Conservation (phyloP, 169 alveolate genomes). For the Cyclospora cayetanensis region DNA sequence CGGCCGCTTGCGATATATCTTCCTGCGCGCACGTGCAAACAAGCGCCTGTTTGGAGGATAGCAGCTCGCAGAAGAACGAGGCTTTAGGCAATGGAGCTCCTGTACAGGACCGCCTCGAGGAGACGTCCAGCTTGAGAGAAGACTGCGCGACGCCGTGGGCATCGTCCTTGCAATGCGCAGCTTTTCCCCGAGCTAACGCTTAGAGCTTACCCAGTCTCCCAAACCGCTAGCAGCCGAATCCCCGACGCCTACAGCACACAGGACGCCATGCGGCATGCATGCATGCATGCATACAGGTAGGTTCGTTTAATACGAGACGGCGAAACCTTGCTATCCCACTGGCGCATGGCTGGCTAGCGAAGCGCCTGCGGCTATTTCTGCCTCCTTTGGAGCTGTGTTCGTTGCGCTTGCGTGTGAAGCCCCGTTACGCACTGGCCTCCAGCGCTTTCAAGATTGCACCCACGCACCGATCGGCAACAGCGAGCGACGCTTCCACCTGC, state of each 20-base stretch:
- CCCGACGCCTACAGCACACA: background rate
- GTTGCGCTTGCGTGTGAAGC: too few species aligned
- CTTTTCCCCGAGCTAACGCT: background rate
- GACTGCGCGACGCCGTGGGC: too few species aligned
- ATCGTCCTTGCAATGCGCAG: too few species aligned
- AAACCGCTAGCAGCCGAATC: background rate
- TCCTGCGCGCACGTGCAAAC: slow-evolving; percentile 27
- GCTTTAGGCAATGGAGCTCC: too few species aligned
- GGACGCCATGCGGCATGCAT: too few species aligned
- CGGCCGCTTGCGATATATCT: slow-evolving; percentile 42
- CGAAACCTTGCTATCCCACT: background rate
- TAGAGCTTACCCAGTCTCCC: background rate
- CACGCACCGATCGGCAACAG: slow-evolving; percentile 42
- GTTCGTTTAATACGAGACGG: too few species aligned
- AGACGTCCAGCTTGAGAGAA: background rate
- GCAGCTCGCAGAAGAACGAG: too few species aligned
- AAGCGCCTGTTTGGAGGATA: background rate
- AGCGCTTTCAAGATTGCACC: background rate
- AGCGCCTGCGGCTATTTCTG: background rate
- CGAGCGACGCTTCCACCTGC: slow-evolving; percentile 43
- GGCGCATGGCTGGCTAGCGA: background rate
- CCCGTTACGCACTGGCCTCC: too few species aligned
- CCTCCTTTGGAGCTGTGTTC: too few species aligned
- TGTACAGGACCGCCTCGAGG: background rate
- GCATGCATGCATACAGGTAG: too few species aligned